A percentile compares a stretch with the other conserved stretches of the same genome.
phyloP scores from a whole-genome alignment of 2,329 filamentous ascomycete genomes.

The Dactylonectria macrodidyma region DNA sequence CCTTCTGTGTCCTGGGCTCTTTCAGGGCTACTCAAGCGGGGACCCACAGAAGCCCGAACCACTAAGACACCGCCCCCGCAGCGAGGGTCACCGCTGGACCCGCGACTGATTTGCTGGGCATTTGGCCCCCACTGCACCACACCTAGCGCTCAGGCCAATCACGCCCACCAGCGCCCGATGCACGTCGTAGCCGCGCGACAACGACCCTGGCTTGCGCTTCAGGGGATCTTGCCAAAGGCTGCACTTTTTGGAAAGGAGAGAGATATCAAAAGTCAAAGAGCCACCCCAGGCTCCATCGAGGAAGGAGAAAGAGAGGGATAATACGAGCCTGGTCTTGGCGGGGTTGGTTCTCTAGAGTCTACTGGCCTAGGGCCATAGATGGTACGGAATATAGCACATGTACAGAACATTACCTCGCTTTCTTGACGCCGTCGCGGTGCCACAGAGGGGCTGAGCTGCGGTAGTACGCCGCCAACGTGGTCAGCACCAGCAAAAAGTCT shows the following conservation, averaged over 20 bases:
- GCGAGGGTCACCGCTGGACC: conserved; percentile 41
- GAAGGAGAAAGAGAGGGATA: background rate
- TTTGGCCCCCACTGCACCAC: conserved; percentile 33
- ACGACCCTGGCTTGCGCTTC: conserved; percentile 35
- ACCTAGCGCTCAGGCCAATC: conserved; percentile 34
- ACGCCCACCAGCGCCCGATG: conserved; percentile 19
- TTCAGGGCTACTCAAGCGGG: conserved; percentile 39
- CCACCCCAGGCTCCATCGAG: background rate
- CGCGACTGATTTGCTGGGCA: conserved; percentile 47
- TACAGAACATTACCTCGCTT: background rate
- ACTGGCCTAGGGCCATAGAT: background rate
- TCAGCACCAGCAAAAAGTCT: conserved; percentile 28
- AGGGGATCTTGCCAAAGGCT: conserved; percentile 12
- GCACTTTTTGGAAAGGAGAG: conserved; percentile 10
- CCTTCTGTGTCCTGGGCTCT: conserved; percentile 26
- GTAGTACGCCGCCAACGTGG: conserved; percentile 26
- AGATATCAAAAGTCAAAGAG: conserved; percentile 8
- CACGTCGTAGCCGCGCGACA: conserved; percentile 48
- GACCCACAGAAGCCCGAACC: conserved; percentile 44
- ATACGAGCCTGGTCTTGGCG: background rate
- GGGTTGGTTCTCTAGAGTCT: background rate
- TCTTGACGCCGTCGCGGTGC: conserved; percentile 15
- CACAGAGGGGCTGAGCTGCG: conserved; percentile 26
- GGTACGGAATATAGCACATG: background rate
- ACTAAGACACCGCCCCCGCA: conserved; percentile 44